These are phyloP conservation scores for Harringtonia aguacate DNA, from an alignment of 2,329 filamentous ascomycete genomes.

Conservation along the genomic window DNA sequence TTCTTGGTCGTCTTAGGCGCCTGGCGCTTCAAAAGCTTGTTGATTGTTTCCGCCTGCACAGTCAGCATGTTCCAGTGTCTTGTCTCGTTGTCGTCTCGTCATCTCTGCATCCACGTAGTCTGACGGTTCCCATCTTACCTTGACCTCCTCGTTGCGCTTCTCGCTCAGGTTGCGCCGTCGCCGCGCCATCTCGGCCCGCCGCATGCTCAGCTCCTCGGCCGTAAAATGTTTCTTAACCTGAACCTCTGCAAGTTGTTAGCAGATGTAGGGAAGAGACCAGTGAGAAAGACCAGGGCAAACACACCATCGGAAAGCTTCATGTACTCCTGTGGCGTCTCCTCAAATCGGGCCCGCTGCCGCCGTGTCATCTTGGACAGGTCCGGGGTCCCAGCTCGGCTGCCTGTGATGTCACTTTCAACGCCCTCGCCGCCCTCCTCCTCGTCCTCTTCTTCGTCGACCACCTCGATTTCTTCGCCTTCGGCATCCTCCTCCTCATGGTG, in stretches of 20 bases:
- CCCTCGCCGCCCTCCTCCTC: conserved; percentile 25
- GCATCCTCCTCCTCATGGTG: conserved; percentile 27
- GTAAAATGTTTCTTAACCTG: conserved; percentile 54
- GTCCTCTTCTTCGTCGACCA: conserved; percentile 28
- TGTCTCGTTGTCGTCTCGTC: background rate
- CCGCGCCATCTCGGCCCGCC: conserved; percentile 51
- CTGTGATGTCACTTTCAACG: conserved; percentile 20
- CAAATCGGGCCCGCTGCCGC: conserved; percentile 48
- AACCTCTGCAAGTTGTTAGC: conserved; percentile 33
- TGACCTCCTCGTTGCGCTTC: conserved; percentile 51
- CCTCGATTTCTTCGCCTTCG: conserved; percentile 27
- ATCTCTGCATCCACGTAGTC: no score
- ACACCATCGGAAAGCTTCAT: conserved; percentile 52
- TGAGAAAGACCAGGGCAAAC: conserved; percentile 11
- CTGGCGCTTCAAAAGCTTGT: conserved; percentile 79
- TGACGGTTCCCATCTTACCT: no score
- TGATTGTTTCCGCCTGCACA: conserved; percentile 74
- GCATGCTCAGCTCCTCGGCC: conserved; percentile 51
- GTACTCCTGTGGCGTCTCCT: conserved; percentile 38
- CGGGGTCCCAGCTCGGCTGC: conserved; percentile 37
- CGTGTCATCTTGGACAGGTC: conserved; percentile 52
- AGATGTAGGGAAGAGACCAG: background rate
- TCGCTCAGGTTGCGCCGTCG: conserved; percentile 52
- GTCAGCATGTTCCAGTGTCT: background rate
- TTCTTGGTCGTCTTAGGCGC: conserved; percentile 58